Conservation (phyloP, 441 rosid species). For the Pelargonium cotyledonis region DNA sequence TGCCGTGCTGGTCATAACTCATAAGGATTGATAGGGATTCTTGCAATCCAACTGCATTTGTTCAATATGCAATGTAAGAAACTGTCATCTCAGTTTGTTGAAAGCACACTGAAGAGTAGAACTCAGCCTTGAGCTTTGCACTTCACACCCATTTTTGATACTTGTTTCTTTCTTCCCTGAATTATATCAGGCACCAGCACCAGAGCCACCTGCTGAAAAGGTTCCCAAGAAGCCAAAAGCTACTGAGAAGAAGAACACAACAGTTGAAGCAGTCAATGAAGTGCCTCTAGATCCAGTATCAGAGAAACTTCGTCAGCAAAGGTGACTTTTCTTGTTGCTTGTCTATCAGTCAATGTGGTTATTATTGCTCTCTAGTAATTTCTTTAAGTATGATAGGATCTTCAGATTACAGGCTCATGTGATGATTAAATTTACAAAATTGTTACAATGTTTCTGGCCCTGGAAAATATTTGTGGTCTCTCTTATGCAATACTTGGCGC, state of each 20-base stretch:
- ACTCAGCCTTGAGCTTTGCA: not conserved
- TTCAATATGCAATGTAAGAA: not conserved
- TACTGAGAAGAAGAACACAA: conserved; percentile 50
- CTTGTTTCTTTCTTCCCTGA: conserved; percentile 1
- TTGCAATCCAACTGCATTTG: not conserved
- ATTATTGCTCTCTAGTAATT: not conserved
- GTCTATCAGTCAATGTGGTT: not conserved
- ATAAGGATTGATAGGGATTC: too few relatives aligned
- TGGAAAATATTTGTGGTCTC: conserved; percentile 1
- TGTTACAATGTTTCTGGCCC: not conserved
- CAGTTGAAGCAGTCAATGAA: conserved; percentile 32
- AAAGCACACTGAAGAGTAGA: not conserved
- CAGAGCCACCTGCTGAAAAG: conserved; percentile 39
- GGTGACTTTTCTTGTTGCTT: conserved; percentile 30
- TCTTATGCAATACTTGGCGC: not conserved
- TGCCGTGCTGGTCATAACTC: too few relatives aligned
- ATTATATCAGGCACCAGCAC: conserved; percentile 27
- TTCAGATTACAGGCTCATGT: not conserved
- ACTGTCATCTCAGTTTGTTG: too few relatives aligned
- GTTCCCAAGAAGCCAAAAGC: conserved; percentile 44
- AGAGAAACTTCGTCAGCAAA: conserved; percentile 75
- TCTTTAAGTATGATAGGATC: not conserved
- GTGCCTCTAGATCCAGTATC: conserved; percentile 61
- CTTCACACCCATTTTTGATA: not conserved
- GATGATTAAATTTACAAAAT: not conserved